Evolutionary conservation across 2,329 filamentous ascomycete genomes (phyloP).

Genomic region (Trichophyton schoenleinii): DNA sequence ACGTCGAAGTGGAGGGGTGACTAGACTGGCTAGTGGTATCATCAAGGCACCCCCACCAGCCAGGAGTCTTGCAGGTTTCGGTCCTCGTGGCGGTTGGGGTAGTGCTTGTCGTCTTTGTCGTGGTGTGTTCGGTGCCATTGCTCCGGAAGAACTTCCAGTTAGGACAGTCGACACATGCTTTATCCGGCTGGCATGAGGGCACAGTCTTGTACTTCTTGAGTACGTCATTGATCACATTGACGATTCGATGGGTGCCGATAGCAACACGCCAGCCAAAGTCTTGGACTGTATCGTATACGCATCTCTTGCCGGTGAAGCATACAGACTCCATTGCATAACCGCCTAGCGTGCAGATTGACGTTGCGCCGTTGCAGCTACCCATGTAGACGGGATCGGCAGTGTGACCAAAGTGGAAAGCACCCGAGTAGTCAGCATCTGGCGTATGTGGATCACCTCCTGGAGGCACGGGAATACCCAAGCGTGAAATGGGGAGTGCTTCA

Average conservation of each 20-base stretch:
- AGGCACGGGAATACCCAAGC: slow-evolving; percentile 73
- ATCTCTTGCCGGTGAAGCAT: slow-evolving; percentile 83
- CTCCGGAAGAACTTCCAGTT: slow-evolving; percentile 93
- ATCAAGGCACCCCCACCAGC: slow-evolving; percentile 66
- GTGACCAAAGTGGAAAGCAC: slow-evolving; percentile 82
- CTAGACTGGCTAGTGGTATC: slow-evolving; percentile 32
- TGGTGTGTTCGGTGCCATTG: slow-evolving; percentile 69
- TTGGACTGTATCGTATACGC: slow-evolving; percentile 80
- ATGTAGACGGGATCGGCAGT: slow-evolving; percentile 93
- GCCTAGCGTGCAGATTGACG: slow-evolving; percentile 76
- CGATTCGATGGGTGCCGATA: slow-evolving; percentile 82
- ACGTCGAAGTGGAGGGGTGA: background rate
- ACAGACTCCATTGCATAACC: slow-evolving; percentile 87
- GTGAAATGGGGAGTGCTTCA: slow-evolving; percentile 72
- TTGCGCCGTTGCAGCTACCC: slow-evolving; percentile 82
- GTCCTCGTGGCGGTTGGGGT: slow-evolving; percentile 53
- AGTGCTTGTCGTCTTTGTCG: slow-evolving; percentile 45
- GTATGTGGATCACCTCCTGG: slow-evolving; percentile 60
- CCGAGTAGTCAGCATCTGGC: slow-evolving; percentile 61
- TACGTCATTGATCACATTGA: slow-evolving; percentile 75
- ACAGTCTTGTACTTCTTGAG: slow-evolving; percentile 71
- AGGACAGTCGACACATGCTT: slow-evolving; percentile 75
- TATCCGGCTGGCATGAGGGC: slow-evolving; percentile 62
- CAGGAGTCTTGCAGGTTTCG: slow-evolving; percentile 77
- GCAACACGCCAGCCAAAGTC: slow-evolving; percentile 89